These are phyloP conservation scores for Glaciozyma antarctica DNA, from an alignment of 768 basidiomycete species.

Conservation along the genomic window DNA sequence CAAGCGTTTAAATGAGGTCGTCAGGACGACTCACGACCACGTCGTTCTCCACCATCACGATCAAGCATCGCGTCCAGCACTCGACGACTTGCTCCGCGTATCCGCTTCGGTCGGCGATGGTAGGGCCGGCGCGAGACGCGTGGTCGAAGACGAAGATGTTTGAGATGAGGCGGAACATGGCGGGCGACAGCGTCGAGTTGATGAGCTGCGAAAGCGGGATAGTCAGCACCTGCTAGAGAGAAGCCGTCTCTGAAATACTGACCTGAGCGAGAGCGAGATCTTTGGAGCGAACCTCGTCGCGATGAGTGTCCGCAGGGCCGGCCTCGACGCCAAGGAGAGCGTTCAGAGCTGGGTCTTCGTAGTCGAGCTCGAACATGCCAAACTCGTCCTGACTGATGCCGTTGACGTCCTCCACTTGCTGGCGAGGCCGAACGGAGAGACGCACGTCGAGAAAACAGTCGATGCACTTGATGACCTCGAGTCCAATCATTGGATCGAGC, in stretches of 20 bases:
- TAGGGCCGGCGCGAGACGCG: slow-evolving; percentile 23
- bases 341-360: slow-evolving; percentile 53
- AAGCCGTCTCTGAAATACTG: slow-evolving; percentile 21
- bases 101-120: slow-evolving; percentile 10
- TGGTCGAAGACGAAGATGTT: slow-evolving; percentile 43
- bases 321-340: slow-evolving; percentile 46
- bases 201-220: neutral
- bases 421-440: neutral
- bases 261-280: slow-evolving; percentile 52
- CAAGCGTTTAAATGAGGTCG: too few relatives aligned
- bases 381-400: slow-evolving; percentile 75
- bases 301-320: slow-evolving; percentile 32
- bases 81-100: slow-evolving; percentile 55
- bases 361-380: slow-evolving; percentile 49
- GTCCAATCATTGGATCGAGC: slow-evolving; percentile 47
- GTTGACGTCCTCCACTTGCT: neutral
- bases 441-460: slow-evolving; percentile 53
- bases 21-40: slow-evolving; percentile 40
- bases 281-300: slow-evolving; percentile 38
- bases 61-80: slow-evolving; percentile 65
- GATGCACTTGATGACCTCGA: slow-evolving; percentile 53
- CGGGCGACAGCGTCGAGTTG: slow-evolving; percentile 39
- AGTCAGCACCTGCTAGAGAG: neutral
- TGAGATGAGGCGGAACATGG: slow-evolving; percentile 51
- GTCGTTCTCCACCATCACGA: slow-evolving; percentile 51